Percentiles rank a stretch among this genome's conserved stretches.
These are phyloP conservation scores for Oxytropis ochrocephala DNA, from an alignment of 306 rosid species.

Conservation along the genomic window DNA sequence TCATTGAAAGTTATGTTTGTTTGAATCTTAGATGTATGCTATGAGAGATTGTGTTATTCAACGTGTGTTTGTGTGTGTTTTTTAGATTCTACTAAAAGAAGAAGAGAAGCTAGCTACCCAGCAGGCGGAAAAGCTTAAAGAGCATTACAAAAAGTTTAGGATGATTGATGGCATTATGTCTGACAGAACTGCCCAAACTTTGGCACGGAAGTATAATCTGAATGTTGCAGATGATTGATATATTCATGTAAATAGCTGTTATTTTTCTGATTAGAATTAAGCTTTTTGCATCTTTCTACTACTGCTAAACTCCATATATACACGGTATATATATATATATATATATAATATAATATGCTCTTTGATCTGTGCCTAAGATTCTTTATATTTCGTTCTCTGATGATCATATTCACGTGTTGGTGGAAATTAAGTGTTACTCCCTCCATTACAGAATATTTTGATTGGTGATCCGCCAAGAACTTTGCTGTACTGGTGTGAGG, in stretches of 20 bases:
- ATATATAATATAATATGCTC: neutral
- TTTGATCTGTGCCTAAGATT: neutral
- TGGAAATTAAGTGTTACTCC: neutral
- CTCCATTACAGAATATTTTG: too few species aligned
- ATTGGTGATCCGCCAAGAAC: too few species aligned
- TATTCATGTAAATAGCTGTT: neutral
- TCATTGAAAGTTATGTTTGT: neutral
- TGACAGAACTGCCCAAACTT: conserved; percentile 54
- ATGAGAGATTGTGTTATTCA: neutral
- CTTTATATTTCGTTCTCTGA: neutral
- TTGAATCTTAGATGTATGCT: neutral
- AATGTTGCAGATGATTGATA: conserved; percentile 28
- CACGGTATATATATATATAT: neutral
- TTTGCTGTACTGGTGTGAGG: too few species aligned
- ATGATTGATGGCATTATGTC: conserved; percentile 37
- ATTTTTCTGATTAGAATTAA: neutral
- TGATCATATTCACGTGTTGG: neutral
- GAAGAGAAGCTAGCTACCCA: conserved; percentile 59
- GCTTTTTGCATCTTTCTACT: neutral
- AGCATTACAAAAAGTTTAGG: conserved; percentile 49
- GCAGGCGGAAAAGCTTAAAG: conserved; percentile 46
- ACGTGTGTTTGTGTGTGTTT: neutral
- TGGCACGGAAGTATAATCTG: conserved; percentile 43
- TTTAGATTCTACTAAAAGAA: conserved; percentile 44
- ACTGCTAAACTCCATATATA: neutral